Conservation (phyloP, 805 yeast genomes). For the Teunomyces barrocoloradensis region DNA sequence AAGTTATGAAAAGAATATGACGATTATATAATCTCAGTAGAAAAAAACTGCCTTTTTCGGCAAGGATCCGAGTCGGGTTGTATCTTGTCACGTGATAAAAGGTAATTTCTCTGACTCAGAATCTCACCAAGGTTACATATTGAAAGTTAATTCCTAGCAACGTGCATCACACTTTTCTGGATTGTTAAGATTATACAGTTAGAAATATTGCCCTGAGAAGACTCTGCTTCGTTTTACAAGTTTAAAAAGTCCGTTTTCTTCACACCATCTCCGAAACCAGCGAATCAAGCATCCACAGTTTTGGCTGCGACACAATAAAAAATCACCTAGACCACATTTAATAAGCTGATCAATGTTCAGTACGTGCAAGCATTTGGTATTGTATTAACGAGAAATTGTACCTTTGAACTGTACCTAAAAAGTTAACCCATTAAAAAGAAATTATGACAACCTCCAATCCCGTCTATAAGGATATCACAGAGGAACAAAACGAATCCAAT, state of each 20-base stretch:
- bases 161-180: neutral
- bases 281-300: slow-evolving; percentile 5
- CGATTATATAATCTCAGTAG: neutral
- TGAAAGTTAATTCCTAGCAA: neutral
- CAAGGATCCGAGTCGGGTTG: neutral
- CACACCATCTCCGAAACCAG: neutral
- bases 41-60: neutral
- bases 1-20: neutral
- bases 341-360: slow-evolving; percentile 10
- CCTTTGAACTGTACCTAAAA: neutral
- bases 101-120: slow-evolving; percentile 6
- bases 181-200: neutral
- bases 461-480: slow-evolving; percentile 40
- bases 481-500: slow-evolving; percentile 52
- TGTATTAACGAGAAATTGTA: slow-evolving; percentile 11
- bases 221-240: neutral
- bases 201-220: neutral
- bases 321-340: neutral
- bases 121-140: neutral
- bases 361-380: slow-evolving; percentile 17
- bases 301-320: slow-evolving; percentile 2
- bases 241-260: neutral
- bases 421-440: neutral
- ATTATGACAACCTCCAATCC: slow-evolving; percentile 1
- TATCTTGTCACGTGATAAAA: slow-evolving; percentile 8